Conservation (phyloP, 257 asterid genomes). For the Ilex asprella region DNA sequence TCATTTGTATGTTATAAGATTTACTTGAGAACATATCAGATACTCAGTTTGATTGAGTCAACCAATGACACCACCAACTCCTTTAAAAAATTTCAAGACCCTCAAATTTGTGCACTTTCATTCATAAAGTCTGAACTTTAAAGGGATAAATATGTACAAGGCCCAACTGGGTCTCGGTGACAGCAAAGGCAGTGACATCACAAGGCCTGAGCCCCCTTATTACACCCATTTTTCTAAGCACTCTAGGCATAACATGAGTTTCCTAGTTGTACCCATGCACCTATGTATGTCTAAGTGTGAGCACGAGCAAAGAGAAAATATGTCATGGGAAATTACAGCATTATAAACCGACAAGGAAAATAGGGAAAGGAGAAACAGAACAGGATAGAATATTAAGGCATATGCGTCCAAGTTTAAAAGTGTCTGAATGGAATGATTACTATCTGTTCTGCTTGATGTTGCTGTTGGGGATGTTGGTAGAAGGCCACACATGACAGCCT, state of each 20-base stretch:
- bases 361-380: neutral
- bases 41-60: neutral
- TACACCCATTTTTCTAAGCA: too few relatives aligned
- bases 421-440: constrained; percentile 31
- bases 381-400: neutral
- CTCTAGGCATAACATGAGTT: too few relatives aligned
- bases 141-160: too few relatives aligned
- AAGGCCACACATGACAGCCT: constrained; percentile 84
- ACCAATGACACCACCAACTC: neutral
- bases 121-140: too few relatives aligned
- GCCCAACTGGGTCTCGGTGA: too few relatives aligned
- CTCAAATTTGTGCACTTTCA: too few relatives aligned
- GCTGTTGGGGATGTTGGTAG: constrained; percentile 77
- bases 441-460: constrained; percentile 59
- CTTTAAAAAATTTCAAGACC: too few relatives aligned
- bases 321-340: neutral
- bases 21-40: neutral
- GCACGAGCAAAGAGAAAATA: neutral
- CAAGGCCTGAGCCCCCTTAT: too few relatives aligned
- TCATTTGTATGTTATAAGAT: neutral
- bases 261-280: too few relatives aligned
- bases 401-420: constrained; percentile 2
- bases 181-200: too few relatives aligned
- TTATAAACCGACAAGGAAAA: neutral
- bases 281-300: neutral